Evolutionary conservation across 169 alveolate genomes (phyloP).

Genomic region (Plasmodium chabaudi): DNA sequence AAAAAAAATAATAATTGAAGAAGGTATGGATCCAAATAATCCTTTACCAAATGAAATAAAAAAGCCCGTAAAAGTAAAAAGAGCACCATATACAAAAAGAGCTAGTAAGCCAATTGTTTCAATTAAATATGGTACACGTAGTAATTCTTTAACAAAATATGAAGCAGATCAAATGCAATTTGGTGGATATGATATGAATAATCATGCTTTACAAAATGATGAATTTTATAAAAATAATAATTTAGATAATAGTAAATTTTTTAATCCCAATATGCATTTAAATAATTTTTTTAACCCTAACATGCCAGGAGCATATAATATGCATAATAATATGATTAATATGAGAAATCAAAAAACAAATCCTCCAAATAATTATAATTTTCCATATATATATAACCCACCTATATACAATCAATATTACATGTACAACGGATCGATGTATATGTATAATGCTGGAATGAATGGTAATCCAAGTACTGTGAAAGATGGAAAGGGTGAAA

Average conservation of each 20-base stretch:
- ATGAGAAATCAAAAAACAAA: conserved; percentile 4
- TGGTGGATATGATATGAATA: background rate
- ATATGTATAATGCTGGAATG: conserved; percentile 5
- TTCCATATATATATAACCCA: conserved; percentile 54
- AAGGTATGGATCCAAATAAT: conserved; percentile 20
- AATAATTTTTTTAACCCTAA: conserved; percentile 18
- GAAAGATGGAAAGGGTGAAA: background rate
- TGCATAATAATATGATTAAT: conserved; percentile 9
- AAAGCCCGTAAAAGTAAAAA: conserved; percentile 1
- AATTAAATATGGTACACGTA: conserved; percentile 66
- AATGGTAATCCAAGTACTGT: background rate
- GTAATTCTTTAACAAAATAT: conserved; percentile 27
- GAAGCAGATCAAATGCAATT: conserved; percentile 9
- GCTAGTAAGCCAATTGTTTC: conserved; percentile 22
- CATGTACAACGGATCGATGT: conserved; percentile 66
- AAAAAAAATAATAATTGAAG: conserved; percentile 24
- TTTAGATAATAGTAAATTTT: conserved; percentile 23
- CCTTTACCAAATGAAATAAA: background rate
- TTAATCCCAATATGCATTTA: conserved; percentile 26
- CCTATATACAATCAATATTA: conserved; percentile 44
- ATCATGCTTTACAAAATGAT: background rate
- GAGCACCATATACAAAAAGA: conserved; percentile 20
- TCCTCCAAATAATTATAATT: conserved; percentile 13
- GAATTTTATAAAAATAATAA: conserved; percentile 24
- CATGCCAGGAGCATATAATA: conserved; percentile 1